phyloP scores from a whole-genome alignment of 176 grass and related monocot genomes.

The Oryza coarctata region DNA sequence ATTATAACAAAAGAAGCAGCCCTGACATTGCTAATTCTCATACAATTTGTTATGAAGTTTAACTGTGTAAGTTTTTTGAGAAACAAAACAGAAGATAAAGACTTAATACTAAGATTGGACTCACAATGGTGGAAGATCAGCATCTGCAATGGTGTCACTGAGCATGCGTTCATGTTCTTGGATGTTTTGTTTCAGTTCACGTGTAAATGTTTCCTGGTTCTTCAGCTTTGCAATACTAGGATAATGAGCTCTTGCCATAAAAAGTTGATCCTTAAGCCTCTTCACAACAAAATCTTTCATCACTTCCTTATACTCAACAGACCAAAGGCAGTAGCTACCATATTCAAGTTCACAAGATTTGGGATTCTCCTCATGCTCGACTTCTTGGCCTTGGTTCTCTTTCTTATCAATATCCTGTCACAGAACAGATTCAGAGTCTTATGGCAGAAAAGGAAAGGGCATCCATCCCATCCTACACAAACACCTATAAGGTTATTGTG shows the following conservation, averaged over 20 bases:
- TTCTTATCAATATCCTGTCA: conserved; percentile 21
- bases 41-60: background rate
- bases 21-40: background rate
- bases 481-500: background rate
- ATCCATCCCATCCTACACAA: background rate
- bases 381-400: conserved; percentile 27
- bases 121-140: conserved; percentile 61
- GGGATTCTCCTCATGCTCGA: conserved; percentile 20
- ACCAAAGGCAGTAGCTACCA: conserved; percentile 87
- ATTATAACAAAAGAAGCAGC: background rate
- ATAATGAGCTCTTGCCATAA: conserved; percentile 82
- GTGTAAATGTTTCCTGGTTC: conserved; percentile 53
- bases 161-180: conserved; percentile 89
- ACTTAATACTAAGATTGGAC: background rate
- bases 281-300: conserved; percentile 73
- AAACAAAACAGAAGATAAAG: background rate
- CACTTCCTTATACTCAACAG: conserved; percentile 65
- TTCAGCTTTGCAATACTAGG: conserved; percentile 78
- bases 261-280: conserved; percentile 79
- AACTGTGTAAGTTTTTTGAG: background rate
- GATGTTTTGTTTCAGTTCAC: conserved; percentile 73
- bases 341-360: conserved; percentile 73
- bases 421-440: conserved; percentile 11
- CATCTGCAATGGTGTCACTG: conserved; percentile 70
- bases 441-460: background rate